Evolutionary conservation across 345 rosid genomes (phyloP), one percentile per base, ranked within the genome.

Genomic region (Linum tenue): DNA sequence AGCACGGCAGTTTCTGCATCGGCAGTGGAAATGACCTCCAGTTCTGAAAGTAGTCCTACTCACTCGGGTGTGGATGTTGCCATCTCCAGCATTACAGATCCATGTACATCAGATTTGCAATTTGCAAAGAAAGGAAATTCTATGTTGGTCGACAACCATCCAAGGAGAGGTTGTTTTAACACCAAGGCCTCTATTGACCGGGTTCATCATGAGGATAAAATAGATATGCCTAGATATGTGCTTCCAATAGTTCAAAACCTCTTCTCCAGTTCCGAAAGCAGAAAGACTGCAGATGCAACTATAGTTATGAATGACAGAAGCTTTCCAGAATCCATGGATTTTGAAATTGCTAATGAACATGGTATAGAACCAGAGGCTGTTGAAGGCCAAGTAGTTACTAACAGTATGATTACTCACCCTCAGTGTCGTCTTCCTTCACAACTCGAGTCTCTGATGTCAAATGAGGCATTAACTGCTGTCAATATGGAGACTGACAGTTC

Each of bases 111-210:
- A 58, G 75, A 64, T 72, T 66, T 72, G 66, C 75, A 63, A 31
- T 71, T 72, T 59, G 59, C 69, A 63, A 42, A 64, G 50, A 60
- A 57, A 68, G 75, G 64, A 64, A 66, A 60, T 60, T 38, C 74
- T 63, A 43, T 66, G 10, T 74, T 75, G 67, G 35, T 11, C 59
- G 70, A 66, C 60, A 70, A 62, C 71, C 39, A n/a, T 75, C 55
- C 60, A 43, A 76, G 55, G 31, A 76, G 57, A 71, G 76, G 66
- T 63, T 69, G 76, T 69, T 73, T 78, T 66, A 67, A 67, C 70
- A 67, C 63, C 40, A 51, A 43, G 36, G 76, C 73, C 70, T 72
- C 82, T 39, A 43, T 59, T 48, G 53, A 15, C 53, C 9, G 14
- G 3, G 14, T 48, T 44, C 51, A 44, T 44, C 51, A 44, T 3